Base-by-base conservation (phyloP, 345 rosid genomes). In the Eutrema yunnanense region DNA sequence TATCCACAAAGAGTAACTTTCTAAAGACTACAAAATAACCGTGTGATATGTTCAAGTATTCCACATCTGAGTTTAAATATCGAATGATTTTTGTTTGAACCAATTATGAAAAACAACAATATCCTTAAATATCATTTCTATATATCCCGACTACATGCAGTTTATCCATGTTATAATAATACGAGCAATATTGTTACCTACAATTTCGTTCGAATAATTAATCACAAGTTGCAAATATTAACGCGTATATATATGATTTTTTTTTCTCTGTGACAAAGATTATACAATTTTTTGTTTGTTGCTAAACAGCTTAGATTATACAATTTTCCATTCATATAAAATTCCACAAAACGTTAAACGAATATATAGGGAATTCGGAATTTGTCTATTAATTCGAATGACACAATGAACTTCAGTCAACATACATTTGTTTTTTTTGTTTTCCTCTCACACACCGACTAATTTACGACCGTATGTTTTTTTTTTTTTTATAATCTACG, bases 401-500 rank as follows among this genome's bases (percentile, higher is more conserved):
- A 54, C 14, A 58, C 37, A 62, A 34, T 53, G 76, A 54, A 73
- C 56, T 63, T 16, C 40, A 13, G 47, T 62, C 55, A 72, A 29
- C 72, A 14, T 46, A 44, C 26, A n/a, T 59, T 37, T 70, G 56
- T 30, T 41, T 59, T 32, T 14, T 41, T 33, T 14, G 16, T 16
- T 16, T 41, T 33, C 16, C 11, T 51, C 41, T 32, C 59, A 54
- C 59, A 55, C 71, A 73, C 65, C 71, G 58, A 73, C 77, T 73
- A 13, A 53, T 60, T 29, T 42, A 46, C 56, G 30, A 51, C 43
- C 68, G 42, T 53, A n/a, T 44, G 47, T 26, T 26, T 34, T n/a
- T n/a, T n/a, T n/a, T n/a, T n/a, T n/a, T n/a, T n/a, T n/a, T n/a
- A n/a, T n/a, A n/a, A n/a, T n/a, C n/a, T n/a, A n/a, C n/a, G n/a